Percentiles rank a stretch among this genome's conserved stretches.
Evolutionary conservation across 2,329 filamentous ascomycete genomes (phyloP).

Genomic region (Amylocarpus encephaloides): DNA sequence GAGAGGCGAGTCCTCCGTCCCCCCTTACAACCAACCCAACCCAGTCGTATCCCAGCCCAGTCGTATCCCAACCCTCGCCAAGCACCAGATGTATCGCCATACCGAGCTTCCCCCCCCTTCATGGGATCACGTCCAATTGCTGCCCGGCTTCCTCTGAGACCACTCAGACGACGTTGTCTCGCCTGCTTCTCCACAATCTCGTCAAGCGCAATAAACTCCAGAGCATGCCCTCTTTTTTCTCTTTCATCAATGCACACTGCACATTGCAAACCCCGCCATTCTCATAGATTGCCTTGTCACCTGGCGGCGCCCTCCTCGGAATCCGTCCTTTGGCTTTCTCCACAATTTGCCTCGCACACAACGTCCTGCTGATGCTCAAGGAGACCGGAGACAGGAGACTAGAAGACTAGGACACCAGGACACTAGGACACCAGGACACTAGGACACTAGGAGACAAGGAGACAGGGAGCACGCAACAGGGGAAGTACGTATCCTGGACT

Average conservation of each 20-base stretch:
- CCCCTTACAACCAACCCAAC: too few relatives aligned
- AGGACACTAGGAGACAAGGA: too few relatives aligned
- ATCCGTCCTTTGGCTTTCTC: constrained; percentile 14
- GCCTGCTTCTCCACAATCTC: constrained; percentile 17
- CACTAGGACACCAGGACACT: too few relatives aligned
- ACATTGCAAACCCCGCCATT: constrained; percentile 28
- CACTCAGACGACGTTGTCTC: background rate
- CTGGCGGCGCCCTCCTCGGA: constrained; percentile 21
- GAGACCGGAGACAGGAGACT: constrained; percentile 13
- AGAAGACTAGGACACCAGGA: constrained; percentile 11
- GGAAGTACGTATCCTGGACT: constrained; percentile 16
- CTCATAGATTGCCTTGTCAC: constrained; percentile 24
- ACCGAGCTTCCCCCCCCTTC: constrained; percentile 2
- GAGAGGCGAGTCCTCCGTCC: too few relatives aligned
- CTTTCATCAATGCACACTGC: constrained; percentile 21
- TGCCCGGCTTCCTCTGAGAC: background rate
- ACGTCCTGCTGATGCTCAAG: constrained; percentile 27
- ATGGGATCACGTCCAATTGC: constrained; percentile 7
- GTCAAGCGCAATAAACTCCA: constrained; percentile 22
- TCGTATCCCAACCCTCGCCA: constrained; percentile 3
- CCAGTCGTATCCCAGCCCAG: background rate
- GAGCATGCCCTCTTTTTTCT: constrained; percentile 20
- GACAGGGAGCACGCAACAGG: constrained; percentile 3
- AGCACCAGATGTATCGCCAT: constrained; percentile 11
- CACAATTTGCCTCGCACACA: constrained; percentile 21